Percentiles rank a stretch among this genome's conserved stretches.
phyloP scores from a whole-genome alignment of 495 filamentous ascomycete species.

The Bacidia gigantensis region DNA sequence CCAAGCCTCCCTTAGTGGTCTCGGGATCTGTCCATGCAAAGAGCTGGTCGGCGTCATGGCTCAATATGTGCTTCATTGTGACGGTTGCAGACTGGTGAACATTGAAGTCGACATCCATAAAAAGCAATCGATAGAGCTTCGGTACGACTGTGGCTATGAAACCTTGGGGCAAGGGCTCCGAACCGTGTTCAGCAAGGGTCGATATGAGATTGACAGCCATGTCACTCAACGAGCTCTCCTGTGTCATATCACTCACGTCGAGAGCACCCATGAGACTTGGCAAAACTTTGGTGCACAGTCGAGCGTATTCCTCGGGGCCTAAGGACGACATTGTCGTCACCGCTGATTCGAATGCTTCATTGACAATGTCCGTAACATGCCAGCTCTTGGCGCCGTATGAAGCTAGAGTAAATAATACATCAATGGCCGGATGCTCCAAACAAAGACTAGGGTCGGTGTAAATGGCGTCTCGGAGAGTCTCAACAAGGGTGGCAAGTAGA shows the following conservation, averaged over 20 bases:
- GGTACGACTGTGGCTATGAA: slow-evolving; percentile 78
- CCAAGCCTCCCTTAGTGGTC: slow-evolving; percentile 66
- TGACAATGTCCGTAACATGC: slow-evolving; percentile 68
- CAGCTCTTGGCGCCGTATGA: slow-evolving; percentile 79
- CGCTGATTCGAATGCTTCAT: slow-evolving; percentile 83
- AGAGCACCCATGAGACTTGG: slow-evolving; percentile 80
- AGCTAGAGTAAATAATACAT: slow-evolving; percentile 79
- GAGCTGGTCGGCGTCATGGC: slow-evolving; percentile 76
- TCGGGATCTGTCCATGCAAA: slow-evolving; percentile 63
- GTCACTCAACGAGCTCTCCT: slow-evolving; percentile 67
- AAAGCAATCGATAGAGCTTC: slow-evolving; percentile 68
- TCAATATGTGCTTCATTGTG: slow-evolving; percentile 72
- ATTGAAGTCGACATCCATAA: slow-evolving; percentile 57
- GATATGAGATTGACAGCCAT: slow-evolving; percentile 76
- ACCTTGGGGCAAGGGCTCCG: slow-evolving; percentile 68
- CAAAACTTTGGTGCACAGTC: slow-evolving; percentile 74
- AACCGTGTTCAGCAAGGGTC: slow-evolving; percentile 66
- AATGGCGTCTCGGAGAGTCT: slow-evolving; percentile 74
- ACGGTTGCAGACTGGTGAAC: slow-evolving; percentile 76
- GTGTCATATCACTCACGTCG: slow-evolving; percentile 71
- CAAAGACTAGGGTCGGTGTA: slow-evolving; percentile 59
- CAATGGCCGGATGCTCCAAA: slow-evolving; percentile 55
- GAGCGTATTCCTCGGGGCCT: slow-evolving; percentile 54
- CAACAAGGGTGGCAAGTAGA: slow-evolving; percentile 75
- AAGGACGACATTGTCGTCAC: slow-evolving; percentile 49